Conservation (phyloP, 2,329 filamentous ascomycete species). For the Scedosporium minutisporum region DNA sequence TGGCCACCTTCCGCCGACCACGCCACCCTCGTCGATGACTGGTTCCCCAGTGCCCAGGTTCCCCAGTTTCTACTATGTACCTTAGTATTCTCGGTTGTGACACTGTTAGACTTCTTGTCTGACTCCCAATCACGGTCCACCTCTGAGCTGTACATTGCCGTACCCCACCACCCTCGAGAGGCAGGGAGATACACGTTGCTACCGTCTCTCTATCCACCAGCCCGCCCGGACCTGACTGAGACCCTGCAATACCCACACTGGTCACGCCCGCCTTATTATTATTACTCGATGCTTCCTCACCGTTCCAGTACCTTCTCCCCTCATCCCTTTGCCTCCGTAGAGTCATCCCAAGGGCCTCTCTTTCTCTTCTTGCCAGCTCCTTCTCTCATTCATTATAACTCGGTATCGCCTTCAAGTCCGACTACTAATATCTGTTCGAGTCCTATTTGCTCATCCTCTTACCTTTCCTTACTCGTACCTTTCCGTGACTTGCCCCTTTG, state of each 20-base stretch:
- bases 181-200: not conserved
- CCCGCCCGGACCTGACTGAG: not conserved
- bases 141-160: not conserved
- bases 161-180: not conserved
- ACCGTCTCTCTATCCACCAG: not conserved
- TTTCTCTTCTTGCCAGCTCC: slow-evolving; percentile 7
- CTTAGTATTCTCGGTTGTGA: not conserved
- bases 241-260: not conserved
- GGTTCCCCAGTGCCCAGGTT: slow-evolving; percentile 2
- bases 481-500: not conserved
- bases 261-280: slow-evolving; percentile 5
- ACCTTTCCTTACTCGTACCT: not conserved
- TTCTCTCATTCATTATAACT: slow-evolving; percentile 5
- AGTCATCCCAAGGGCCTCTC: slow-evolving; percentile 6
- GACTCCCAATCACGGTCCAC: too few relatives aligned
- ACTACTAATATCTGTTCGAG: not conserved
- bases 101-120: not conserved
- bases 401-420: slow-evolving; percentile 1
- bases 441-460: not conserved
- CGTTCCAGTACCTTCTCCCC: slow-evolving; percentile 5
- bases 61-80: slow-evolving; percentile 6
- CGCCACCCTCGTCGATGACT: not conserved
- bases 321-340: slow-evolving; percentile 4
- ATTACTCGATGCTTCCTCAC: slow-evolving; percentile 1
- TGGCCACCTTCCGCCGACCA: not conserved